Base-by-base conservation (phyloP, 2,329 filamentous ascomycete genomes). In the Paecilomyces sp. region DNA sequence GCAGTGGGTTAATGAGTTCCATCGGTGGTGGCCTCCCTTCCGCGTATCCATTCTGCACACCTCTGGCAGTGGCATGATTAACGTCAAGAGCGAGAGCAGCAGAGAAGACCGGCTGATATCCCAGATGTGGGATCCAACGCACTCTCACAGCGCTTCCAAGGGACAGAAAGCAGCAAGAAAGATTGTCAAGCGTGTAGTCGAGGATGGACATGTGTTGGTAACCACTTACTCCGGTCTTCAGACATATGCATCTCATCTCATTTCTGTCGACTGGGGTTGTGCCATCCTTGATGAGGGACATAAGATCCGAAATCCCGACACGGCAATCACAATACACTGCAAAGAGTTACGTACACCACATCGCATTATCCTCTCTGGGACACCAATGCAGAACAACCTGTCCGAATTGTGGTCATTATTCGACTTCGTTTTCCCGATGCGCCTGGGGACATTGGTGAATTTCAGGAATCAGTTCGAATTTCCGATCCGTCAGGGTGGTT, bases 21-120 rank as follows among this genome's bases (percentile, higher is more conserved):
- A 99, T 75, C 87, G 88, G 12, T 99, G 95, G 95, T 99, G 95
- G 95, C 94, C 94, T n/a, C 88, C 94, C n/a, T 80, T 99, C 33
- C 85, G 95, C 51, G 94, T 99, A 4, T 96, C 92, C 0, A 97
- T 99, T 62, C 74, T 99, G 55, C 94, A 99, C 72, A 91, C 91
- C 0, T 97, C 94, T 3, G 94, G 94, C 2, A 97, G 92, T 72
- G 95, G 94, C 18, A 97, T 99, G 93, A 79, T 97, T 57, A 92
- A 96, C 64, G 80, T 95, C 25, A 77, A 78, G 53, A 80, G 77
- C 56, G 86, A 88, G 69, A 79, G 79, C 59, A 81, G 80, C 34
- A 81, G 82, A 56, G 90, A 93, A 72, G 84, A 85, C 62, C 80
- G 82, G 28, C 74, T 87, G 77, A 87, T 74, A 72, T 85, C 69